Percentiles rank a stretch among this genome's conserved stretches.
These are phyloP conservation scores for Clonostachys rosea DNA, from an alignment of 2,329 filamentous ascomycete genomes.

Conservation along the genomic window DNA sequence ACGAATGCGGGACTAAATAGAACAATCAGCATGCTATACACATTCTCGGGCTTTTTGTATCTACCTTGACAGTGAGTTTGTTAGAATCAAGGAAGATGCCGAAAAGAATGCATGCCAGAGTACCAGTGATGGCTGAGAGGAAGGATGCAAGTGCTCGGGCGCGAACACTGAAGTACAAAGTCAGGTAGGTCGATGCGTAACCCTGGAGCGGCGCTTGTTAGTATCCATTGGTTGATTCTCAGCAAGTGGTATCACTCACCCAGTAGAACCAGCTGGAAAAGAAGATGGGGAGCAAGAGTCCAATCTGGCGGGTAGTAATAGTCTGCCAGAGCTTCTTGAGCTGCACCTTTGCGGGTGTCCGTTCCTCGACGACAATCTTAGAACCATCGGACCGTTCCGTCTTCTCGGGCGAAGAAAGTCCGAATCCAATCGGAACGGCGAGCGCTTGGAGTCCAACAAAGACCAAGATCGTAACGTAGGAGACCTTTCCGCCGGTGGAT, in stretches of 20 bases:
- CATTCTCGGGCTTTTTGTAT: not conserved
- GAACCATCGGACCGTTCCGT: conserved; percentile 30
- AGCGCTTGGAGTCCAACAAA: conserved; percentile 38
- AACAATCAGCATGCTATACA: too few species aligned
- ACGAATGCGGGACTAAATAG: conserved; percentile 5
- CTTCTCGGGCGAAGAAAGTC: conserved; percentile 38
- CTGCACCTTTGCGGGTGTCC: conserved; percentile 3
- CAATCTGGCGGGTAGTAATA: conserved; percentile 1
- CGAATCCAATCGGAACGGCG: conserved; percentile 35
- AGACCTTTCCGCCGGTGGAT: conserved; percentile 13
- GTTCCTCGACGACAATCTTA: conserved; percentile 3
- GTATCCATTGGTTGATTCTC: too few species aligned
- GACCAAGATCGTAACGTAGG: conserved; percentile 20
- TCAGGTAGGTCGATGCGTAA: conserved; percentile 8
- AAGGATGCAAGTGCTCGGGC: conserved; percentile 10
- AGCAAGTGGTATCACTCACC: not conserved
- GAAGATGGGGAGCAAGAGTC: conserved; percentile 5
- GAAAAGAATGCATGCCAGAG: conserved; percentile 11
- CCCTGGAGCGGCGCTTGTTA: not conserved
- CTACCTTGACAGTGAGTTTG: conserved; percentile 6
- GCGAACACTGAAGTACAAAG: conserved; percentile 10
- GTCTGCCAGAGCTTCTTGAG: conserved; percentile 3
- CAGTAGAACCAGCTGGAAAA: conserved; percentile 7
- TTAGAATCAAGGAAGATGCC: conserved; percentile 13
- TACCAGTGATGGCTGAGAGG: conserved; percentile 9